Evolutionary conservation across 768 basidiomycete genomes (phyloP), one percentile per base, ranked within the genome.

Genomic region (Favolaschia claudopus): DNA sequence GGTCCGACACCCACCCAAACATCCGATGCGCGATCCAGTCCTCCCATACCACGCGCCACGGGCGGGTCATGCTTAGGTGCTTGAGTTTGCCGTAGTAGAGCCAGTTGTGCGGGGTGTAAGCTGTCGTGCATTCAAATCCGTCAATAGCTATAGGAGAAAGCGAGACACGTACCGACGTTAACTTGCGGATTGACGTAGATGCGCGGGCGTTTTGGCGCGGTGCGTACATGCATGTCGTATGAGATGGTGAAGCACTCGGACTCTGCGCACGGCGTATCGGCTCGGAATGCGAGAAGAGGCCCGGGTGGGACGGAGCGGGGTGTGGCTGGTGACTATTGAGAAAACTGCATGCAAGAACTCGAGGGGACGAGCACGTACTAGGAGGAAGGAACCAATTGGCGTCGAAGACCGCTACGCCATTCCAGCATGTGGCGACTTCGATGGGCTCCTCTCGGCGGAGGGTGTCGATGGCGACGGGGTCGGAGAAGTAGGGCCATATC

Each of bases 381-480:
- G 57, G 42, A 25, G 55, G 64, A 1, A 60, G 17, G 48, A 65
- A 67, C 66, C 66, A 67, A 4, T 24, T 28, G 17, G 66, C 66
- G 25, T 92, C 91, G 52, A 92, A 80, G 17, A 90, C 77, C 37
- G 91, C 89, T 67, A 92, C 83, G 37, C 91, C 91, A 71, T 92
- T 92, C 91, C 91, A 92, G 77, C 91, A 92, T 1, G 89, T 86
- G 72, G 92, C 91, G 42, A 92, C 87, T 67, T 92, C 90, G 29
- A 91, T 75, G 7, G 91, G 63, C 22, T 54, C 54, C 31, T 67
- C 60, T 9, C 58, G 59, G 27, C 63, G 91, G 5, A 92, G 82
- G 67, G 90, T 89, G 51, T 79, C 76, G 68, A 88, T 85, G 79
- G 91, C 92, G 32, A 86, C 84, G 31, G 82, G 77, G 27, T 86